Conservation (phyloP, 2,329 filamentous ascomycete genomes). For the Anthostomella pinea region DNA sequence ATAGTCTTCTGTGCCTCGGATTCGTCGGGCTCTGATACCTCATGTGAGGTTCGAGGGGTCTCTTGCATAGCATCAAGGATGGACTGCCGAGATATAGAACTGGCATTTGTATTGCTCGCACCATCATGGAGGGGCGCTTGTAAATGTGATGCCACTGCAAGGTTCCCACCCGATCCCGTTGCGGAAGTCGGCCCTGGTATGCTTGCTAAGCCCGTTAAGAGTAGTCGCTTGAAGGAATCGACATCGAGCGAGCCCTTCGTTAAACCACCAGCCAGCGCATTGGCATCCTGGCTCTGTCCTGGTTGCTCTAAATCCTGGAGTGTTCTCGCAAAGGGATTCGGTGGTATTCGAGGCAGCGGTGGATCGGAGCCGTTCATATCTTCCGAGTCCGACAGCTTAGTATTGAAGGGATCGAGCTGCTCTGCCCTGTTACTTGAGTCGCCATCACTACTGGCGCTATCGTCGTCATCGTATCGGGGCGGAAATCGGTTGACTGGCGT, state of each 20-base stretch:
- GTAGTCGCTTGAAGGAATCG: conserved; percentile 70
- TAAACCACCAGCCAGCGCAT: conserved; percentile 32
- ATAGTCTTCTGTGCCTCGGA: conserved; percentile 42
- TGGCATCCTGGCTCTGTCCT: conserved; percentile 28
- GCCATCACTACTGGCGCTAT: conserved; percentile 19
- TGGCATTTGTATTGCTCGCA: conserved; percentile 56
- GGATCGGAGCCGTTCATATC: conserved; percentile 16
- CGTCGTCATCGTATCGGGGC: conserved; percentile 25
- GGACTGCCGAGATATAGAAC: conserved; percentile 58
- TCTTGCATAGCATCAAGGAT: conserved; percentile 50
- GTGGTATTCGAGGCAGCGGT: conserved; percentile 32
- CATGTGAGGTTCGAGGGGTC: conserved; percentile 57
- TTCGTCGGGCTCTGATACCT: conserved; percentile 51
- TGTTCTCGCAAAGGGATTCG: conserved; percentile 58
- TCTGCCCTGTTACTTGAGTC: conserved; percentile 28
- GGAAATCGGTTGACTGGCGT: conserved; percentile 29
- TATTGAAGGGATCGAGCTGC: conserved; percentile 24
- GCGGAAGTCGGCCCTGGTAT: conserved; percentile 28
- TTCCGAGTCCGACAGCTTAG: conserved; percentile 12
- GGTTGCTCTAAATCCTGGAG: conserved; percentile 48
- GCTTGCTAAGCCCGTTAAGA: conserved; percentile 68
- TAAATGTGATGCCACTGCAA: conserved; percentile 19
- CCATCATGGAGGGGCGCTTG: conserved; percentile 33
- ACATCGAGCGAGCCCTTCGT: conserved; percentile 62
- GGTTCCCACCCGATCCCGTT: conserved; percentile 19